These are phyloP conservation scores for Phtheirospermum japonicum DNA, from an alignment of 257 asterid genomes.

Conservation along the genomic window DNA sequence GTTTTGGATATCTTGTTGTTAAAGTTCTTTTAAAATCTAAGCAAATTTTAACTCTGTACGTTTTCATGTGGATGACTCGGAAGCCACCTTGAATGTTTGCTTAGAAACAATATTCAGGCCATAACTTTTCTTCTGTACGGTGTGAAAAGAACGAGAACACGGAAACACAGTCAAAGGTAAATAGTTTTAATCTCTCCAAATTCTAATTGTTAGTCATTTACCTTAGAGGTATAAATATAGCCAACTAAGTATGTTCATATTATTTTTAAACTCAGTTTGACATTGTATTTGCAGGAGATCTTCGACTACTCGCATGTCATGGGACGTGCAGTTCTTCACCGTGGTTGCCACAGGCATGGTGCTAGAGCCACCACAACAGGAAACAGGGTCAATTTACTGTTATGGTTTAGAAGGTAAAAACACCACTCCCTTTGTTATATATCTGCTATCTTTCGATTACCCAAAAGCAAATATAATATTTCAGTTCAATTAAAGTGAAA, in stretches of 20 bases:
- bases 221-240: conserved; percentile 10
- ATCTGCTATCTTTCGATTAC: not conserved
- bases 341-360: conserved; percentile 98
- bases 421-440: conserved; percentile 15
- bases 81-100: conserved; percentile 94
- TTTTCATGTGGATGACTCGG: conserved; percentile 97
- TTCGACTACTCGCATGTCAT: conserved; percentile 73
- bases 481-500: not conserved
- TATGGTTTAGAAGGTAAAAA: conserved; percentile 94
- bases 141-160: conserved; percentile 95
- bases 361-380: conserved; percentile 97
- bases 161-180: conserved; percentile 76
- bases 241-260: not conserved
- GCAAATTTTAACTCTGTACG: conserved; percentile 49
- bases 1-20: conserved; percentile 9
- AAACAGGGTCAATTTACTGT: conserved; percentile 67
- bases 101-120: conserved; percentile 89
- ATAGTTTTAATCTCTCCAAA: conserved; percentile 24
- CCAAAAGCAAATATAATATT: not conserved
- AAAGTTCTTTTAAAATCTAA: conserved; percentile 17
- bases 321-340: conserved; percentile 89
- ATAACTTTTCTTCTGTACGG: conserved; percentile 78
- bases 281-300: conserved; percentile 57
- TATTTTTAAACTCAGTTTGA: not conserved
- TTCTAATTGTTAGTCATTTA: not conserved